Evolutionary conservation across 371 early-diverging fungal species (phyloP).

Genomic region (Apophysomyces elegans): DNA sequence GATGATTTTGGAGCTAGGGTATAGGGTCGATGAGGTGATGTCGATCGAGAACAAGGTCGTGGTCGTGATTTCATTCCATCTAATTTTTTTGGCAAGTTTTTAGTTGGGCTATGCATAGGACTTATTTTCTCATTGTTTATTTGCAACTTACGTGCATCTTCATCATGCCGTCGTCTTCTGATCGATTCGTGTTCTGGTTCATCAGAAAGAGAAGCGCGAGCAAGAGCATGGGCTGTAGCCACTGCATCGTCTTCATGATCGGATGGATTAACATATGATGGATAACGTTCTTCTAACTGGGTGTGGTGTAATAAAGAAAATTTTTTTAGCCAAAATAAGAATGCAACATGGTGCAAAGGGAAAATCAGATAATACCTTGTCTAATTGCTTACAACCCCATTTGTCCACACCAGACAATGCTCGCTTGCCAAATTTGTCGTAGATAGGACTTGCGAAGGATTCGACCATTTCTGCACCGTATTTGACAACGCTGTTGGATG

Average conservation of each 20-base stretch:
- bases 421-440: conserved; percentile 39
- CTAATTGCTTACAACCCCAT: conserved; percentile 45
- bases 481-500: conserved; percentile 61
- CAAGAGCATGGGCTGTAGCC: conserved; percentile 40
- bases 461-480: conserved; percentile 81
- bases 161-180: conserved; percentile 15
- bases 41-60: conserved; percentile 31
- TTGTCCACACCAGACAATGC: conserved; percentile 35
- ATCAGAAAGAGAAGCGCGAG: conserved; percentile 37
- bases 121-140: conserved; percentile 9
- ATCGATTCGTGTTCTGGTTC: conserved; percentile 17
- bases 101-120: not conserved
- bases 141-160: conserved; percentile 19
- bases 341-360: not conserved
- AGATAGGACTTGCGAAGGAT: conserved; percentile 49
- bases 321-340: not conserved
- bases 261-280: not conserved
- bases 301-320: not conserved
- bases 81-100: conserved; percentile 2
- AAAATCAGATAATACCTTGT: conserved; percentile 17
- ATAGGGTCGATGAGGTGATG: conserved; percentile 39
- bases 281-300: conserved; percentile 11
- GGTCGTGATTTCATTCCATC: conserved; percentile 22
- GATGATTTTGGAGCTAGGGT: conserved; percentile 20
- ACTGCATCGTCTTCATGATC: conserved; percentile 37